Percentiles rank a stretch among this genome's conserved stretches.
phyloP scores from a whole-genome alignment of 1,284 basidiomycete genomes.

The Malassezia sympodialis region DNA sequence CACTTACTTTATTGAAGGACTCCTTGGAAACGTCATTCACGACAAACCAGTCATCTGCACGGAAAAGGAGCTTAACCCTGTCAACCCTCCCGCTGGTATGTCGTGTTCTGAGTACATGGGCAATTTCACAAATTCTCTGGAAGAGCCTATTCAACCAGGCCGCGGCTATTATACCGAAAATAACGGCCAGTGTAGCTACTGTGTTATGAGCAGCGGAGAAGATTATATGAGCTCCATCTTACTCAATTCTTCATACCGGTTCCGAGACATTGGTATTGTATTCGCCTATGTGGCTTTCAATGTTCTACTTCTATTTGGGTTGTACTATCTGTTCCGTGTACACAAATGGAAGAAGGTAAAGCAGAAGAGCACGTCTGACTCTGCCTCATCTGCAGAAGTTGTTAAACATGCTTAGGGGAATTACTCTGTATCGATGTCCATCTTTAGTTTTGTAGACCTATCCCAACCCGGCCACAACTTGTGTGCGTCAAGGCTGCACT shows the following conservation, averaged over 20 bases:
- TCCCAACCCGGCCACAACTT: too few species aligned
- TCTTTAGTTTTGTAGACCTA: too few species aligned
- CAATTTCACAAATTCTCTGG: slow-evolving; percentile 36
- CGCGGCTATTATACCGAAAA: slow-evolving; percentile 12
- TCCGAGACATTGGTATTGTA: slow-evolving; percentile 51
- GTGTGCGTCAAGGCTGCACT: too few species aligned
- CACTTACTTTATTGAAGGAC: slow-evolving; percentile 53
- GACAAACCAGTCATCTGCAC: slow-evolving; percentile 49
- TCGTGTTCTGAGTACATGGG: slow-evolving; percentile 50
- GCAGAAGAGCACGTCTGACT: neutral
- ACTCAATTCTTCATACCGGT: slow-evolving; percentile 20
- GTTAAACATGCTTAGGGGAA: neutral
- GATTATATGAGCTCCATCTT: slow-evolving; percentile 50
- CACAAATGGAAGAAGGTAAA: slow-evolving; percentile 7
- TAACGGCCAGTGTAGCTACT: slow-evolving; percentile 49
- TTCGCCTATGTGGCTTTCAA: slow-evolving; percentile 62
- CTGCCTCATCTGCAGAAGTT: neutral
- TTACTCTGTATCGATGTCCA: too few species aligned
- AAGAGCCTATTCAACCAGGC: slow-evolving; percentile 10
- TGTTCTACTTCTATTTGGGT: slow-evolving; percentile 23
- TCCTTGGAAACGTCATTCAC: slow-evolving; percentile 48
- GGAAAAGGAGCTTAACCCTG: slow-evolving; percentile 46
- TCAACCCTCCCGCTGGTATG: slow-evolving; percentile 48
- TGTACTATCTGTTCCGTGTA: slow-evolving; percentile 33
- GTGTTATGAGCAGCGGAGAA: slow-evolving; percentile 55